Evolutionary conservation across 192 early-diverging fungal species (phyloP).

Genomic region (Cladochytrium replicatum): DNA sequence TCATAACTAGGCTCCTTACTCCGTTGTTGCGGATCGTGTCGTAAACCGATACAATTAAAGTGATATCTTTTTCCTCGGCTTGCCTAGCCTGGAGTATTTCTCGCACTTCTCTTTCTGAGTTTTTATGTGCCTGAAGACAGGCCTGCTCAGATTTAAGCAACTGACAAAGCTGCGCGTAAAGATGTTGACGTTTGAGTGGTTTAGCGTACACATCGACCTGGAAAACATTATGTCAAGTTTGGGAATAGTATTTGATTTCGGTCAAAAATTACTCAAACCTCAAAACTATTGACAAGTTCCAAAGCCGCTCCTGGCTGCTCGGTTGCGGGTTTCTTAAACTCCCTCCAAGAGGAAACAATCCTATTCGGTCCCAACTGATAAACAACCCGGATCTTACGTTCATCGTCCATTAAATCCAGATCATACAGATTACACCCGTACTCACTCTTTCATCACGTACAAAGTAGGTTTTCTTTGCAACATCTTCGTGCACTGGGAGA

Average conservation of each 20-base stretch:
- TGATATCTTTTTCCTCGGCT: conserved; percentile 39
- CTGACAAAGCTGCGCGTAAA: conserved; percentile 36
- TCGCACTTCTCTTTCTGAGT: conserved; percentile 31
- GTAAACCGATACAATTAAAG: conserved; percentile 36
- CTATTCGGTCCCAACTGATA: conserved; percentile 39
- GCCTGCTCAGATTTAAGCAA: conserved; percentile 31
- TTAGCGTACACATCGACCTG: conserved; percentile 41
- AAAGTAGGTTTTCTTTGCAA: conserved; percentile 44
- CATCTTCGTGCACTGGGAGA: conserved; percentile 27
- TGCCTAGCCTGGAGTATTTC: conserved; percentile 38
- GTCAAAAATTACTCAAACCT: conserved; percentile 3
- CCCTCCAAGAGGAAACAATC: conserved; percentile 39
- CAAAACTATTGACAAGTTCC: conserved; percentile 28
- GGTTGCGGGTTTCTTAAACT: conserved; percentile 42
- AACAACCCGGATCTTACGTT: conserved; percentile 31
- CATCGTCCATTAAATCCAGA: background rate
- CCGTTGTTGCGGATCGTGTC: conserved; percentile 49
- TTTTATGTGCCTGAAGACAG: conserved; percentile 39
- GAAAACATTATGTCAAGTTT: background rate
- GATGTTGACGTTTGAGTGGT: conserved; percentile 42
- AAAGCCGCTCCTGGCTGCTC: conserved; percentile 39
- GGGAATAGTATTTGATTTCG: background rate
- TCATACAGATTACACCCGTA: background rate
- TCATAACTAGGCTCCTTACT: conserved; percentile 22
- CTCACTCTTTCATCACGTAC: conserved; percentile 38